Base-by-base conservation (phyloP, 129 eudicot genomes). In the Dittrichia graveolens region DNA sequence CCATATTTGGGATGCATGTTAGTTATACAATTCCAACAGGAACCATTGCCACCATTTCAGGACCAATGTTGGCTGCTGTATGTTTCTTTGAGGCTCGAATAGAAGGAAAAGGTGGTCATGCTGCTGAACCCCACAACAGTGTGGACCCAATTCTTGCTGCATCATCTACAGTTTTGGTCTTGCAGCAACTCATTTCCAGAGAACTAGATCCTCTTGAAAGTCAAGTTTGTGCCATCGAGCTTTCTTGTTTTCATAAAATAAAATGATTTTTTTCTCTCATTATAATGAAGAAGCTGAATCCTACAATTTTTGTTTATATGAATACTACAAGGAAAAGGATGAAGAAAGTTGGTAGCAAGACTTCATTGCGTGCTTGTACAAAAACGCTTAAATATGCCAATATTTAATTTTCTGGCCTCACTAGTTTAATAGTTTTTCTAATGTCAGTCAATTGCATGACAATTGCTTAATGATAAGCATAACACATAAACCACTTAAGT, bases 1-100 rank as follows among this genome's bases (percentile, higher is more conserved):
- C 92, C 6, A 92, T 92, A 47, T 92, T 92, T 68, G 98, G 87
- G 37, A 85, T 89, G 95, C 98, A 89, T 54, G 43, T 89, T 24
- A 88, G 78, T 81, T 67, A 3, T 63, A 4, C 38, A 19, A 49
- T 6, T 61, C 85, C 92, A 0, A 89, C 95, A 2, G 98, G 95
- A 69, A 82, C 61, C 49, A 82, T 92, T 49, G 78, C 82, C 3
- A 78, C 85, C 65, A 48, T 71, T 55, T 19, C 98, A 2, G 98
- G 96, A 42, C 95, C 96, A 5, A 31, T 70, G 80, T 35, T 81
- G 38, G 96, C 98, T 56, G 95, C 90, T 6, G 85, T 76, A 4
- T 48, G 81, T 74, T 71, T 87, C 73, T 92, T 92, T 67, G 80
- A 75, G 70, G 98, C 87, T 44, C 83, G 61, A 71, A 81, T 89